These are phyloP conservation scores for Fusarium sp. DNA, from an alignment of 2,329 filamentous ascomycete genomes.

Conservation along the genomic window DNA sequence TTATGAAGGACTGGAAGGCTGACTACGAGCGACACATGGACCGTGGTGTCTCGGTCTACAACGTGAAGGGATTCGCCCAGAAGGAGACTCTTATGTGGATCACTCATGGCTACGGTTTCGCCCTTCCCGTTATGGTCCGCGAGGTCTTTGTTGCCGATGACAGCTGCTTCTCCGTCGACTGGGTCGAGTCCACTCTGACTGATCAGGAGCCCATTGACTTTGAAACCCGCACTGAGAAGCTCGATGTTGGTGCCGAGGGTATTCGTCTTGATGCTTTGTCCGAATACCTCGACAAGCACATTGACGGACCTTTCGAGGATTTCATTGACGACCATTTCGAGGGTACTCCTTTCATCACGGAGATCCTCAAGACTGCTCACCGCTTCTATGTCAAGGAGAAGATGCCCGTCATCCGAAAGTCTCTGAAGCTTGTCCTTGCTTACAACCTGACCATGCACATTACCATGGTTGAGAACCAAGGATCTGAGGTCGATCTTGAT, in stretches of 20 bases:
- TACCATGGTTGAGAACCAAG: slow-evolving; percentile 91
- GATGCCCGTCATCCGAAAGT: slow-evolving; percentile 91
- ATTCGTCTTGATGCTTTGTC: slow-evolving; percentile 83
- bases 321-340: slow-evolving; percentile 98
- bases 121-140: slow-evolving; percentile 90
- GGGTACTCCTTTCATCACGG: slow-evolving; percentile 92
- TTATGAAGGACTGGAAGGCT: slow-evolving; percentile 99
- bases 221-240: slow-evolving; percentile 86
- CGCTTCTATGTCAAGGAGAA: slow-evolving; percentile 91
- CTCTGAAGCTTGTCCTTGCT: slow-evolving; percentile 91
- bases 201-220: slow-evolving; percentile 81
- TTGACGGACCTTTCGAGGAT: slow-evolving; percentile 89
- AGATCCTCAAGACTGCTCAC: slow-evolving; percentile 95
- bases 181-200: slow-evolving; percentile 81
- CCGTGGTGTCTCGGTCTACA: slow-evolving; percentile 89
- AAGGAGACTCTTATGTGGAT: slow-evolving; percentile 85
- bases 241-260: slow-evolving; percentile 90
- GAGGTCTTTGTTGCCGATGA: slow-evolving; percentile 94
- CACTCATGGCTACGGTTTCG: slow-evolving; percentile 95
- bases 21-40: slow-evolving; percentile 93
- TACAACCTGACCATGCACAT: slow-evolving; percentile 97
- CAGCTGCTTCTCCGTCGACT: slow-evolving; percentile 92
- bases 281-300: slow-evolving; percentile 94
- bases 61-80: slow-evolving; percentile 85
- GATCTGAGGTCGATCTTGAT: slow-evolving; percentile 79